phyloP scores from a whole-genome alignment of 1,139 yeast genomes.

The Zygosaccharomyces pseudobailii region DNA sequence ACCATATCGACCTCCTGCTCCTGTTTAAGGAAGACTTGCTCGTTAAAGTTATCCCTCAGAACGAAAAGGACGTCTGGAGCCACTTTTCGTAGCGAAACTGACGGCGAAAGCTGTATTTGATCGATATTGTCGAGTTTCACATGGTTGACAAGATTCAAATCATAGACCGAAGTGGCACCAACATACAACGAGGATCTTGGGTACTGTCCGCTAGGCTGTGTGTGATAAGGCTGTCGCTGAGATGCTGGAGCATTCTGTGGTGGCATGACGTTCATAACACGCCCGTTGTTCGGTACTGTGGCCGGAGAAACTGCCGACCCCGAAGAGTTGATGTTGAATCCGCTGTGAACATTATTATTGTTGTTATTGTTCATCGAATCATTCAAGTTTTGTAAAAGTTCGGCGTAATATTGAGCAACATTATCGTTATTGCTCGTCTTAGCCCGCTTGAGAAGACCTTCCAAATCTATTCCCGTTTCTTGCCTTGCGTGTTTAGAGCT shows the following conservation, averaged over 20 bases:
- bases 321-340: constrained; percentile 1
- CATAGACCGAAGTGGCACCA: constrained; percentile 70
- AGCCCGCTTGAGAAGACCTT: constrained; percentile 19
- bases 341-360: constrained; percentile 4
- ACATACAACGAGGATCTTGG: constrained; percentile 74
- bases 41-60: constrained; percentile 66
- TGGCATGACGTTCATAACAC: constrained; percentile 1
- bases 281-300: constrained; percentile 5
- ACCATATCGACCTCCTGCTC: constrained; percentile 67
- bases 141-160: constrained; percentile 49
- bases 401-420: constrained; percentile 18
- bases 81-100: constrained; percentile 62
- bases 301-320: constrained; percentile 9
- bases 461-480: constrained; percentile 19
- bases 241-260: constrained; percentile 5
- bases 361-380: constrained; percentile 11
- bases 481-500: constrained; percentile 15
- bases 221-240: constrained; percentile 4
- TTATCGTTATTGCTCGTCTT: constrained; percentile 12
- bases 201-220: constrained; percentile 52
- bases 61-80: constrained; percentile 61
- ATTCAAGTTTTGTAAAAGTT: constrained; percentile 18
- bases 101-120: constrained; percentile 56
- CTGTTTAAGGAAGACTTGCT: constrained; percentile 55
- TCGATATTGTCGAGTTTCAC: constrained; percentile 54